Base-by-base conservation (phyloP, 176 grass and related monocot species). In the Carex littledalei region DNA sequence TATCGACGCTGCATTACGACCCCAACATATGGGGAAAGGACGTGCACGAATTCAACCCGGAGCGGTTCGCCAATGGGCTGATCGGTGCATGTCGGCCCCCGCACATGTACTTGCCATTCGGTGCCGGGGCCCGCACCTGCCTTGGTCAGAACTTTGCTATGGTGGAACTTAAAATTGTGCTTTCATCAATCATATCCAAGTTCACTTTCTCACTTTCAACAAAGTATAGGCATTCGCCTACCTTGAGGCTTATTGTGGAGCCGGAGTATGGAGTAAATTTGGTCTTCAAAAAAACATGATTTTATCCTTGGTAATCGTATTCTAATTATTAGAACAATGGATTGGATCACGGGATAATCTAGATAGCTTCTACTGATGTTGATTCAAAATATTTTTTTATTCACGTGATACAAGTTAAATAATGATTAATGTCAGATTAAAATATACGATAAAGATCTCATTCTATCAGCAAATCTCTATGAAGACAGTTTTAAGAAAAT, bases 71-170 rank as follows among this genome's bases (percentile, higher is more conserved):
- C 49, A 67, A 79, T 8, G 79, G 88, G 26, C 31, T 87, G 26
- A 79, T 31, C 1, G 80, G 80, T 65, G 95, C 90, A 45, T 87
- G 89, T 54, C 92, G 85, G 14, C 91, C 87, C 20, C 89, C 90
- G 16, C 77, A 93, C 67, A 86, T 89, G 47, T 98, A 98, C 86
- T 75, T 98, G 79, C 95, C 93, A 29, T 98, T 98, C 84, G 95
- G 93, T 1, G 86, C 93, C 18, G 95, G 95, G 43, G 88, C 91
- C n/a, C 91, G 95, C 54, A 98, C 95, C 63, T 98, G 95, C 85
- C 95, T 98, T 14, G 95, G 95, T 17, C 95, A 98, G 26, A 94
- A 89, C 26, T 98, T 98, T 63, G 95, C 95, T 34, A 98, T 93
- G 83, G 85, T 89, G 45, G 95, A 98, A 85, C 89, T 98, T 35